These are phyloP conservation scores for Calonectria hongkongensis DNA, from an alignment of 2,329 filamentous ascomycete genomes.

Conservation along the genomic window DNA sequence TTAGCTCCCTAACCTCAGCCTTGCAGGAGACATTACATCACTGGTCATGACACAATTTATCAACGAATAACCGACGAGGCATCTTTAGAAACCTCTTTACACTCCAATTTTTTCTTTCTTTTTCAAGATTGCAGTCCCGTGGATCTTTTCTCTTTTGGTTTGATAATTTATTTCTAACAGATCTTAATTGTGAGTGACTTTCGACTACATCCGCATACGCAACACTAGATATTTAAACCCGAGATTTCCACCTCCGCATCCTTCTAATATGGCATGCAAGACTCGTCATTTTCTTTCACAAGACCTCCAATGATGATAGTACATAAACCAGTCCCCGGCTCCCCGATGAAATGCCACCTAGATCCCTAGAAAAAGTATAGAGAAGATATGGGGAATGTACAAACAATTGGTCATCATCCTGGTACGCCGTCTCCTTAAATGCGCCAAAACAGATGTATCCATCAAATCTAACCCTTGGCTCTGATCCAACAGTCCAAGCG, in stretches of 20 bases:
- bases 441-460: constrained; percentile 45
- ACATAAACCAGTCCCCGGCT: constrained; percentile 35
- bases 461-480: constrained; percentile 40
- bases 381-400: constrained; percentile 46
- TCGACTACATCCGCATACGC: constrained; percentile 25
- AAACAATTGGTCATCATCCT: constrained; percentile 47
- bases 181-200: constrained; percentile 4
- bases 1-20: constrained; percentile 38
- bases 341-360: constrained; percentile 37
- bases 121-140: constrained; percentile 18
- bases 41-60: constrained; percentile 25
- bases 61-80: background rate
- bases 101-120: constrained; percentile 2
- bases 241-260: background rate
- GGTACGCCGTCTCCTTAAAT: constrained; percentile 48
- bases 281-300: constrained; percentile 44
- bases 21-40: constrained; percentile 51
- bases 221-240: background rate
- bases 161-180: background rate
- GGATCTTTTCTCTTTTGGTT: background rate
- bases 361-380: constrained; percentile 44
- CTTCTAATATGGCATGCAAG: constrained; percentile 24
- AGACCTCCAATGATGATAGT: constrained; percentile 43
- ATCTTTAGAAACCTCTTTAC: constrained; percentile 11
- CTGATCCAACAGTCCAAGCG: constrained; percentile 17